Evolutionary conservation across 2,329 filamentous ascomycete species (phyloP), one percentile per base, ranked within the genome.

Genomic region (Colletotrichum orchidophilum): DNA sequence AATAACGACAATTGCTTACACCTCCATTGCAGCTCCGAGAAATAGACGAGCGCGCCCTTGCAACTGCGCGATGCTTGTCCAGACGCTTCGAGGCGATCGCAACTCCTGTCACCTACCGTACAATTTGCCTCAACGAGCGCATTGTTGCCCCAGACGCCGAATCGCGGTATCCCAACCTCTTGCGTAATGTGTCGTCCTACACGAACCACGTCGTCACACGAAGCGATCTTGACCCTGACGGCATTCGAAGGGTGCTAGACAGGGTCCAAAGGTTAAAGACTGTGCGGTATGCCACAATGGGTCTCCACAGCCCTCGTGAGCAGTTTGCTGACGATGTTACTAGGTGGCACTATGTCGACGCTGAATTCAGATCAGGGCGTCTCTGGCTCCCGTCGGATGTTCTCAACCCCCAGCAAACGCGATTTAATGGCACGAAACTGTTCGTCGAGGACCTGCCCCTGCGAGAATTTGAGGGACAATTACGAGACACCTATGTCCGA

Each of bases 401-500:
- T 9, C 75, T 85, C 9, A 78, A 78, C 65, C 67, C 74, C 21
- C 75, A 76, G 5, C 78, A 81, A 35, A 75, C 78, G 11, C 74
- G 76, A 9, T 73, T 73, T 8, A 77, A 76, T 29, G 73, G 69
- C 7, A 80, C 79, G 2, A 79, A 77, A 64, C 74, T 87, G 3
- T 76, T 81, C 26, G 78, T 86, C 60, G 82, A 85, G 49, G 77
- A 81, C 60, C 74, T 86, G 3, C 83, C 84, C 0, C 75, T 86
- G 6, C 76, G 77, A 46, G 79, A 83, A 39, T 80, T 82, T 39
- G 75, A 80, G 55, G 75, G 75, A 21, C 76, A 81, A 21, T 75
- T 77, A n/a, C 75, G 77, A 24, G 78, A 83, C 53, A 74, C 78
- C 1, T 84, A 84, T 72, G 74, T 82, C 18, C 76, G 76, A 39